Conservation (phyloP, 2,329 filamentous ascomycete genomes). For the Alternaria angustiovoidea region DNA sequence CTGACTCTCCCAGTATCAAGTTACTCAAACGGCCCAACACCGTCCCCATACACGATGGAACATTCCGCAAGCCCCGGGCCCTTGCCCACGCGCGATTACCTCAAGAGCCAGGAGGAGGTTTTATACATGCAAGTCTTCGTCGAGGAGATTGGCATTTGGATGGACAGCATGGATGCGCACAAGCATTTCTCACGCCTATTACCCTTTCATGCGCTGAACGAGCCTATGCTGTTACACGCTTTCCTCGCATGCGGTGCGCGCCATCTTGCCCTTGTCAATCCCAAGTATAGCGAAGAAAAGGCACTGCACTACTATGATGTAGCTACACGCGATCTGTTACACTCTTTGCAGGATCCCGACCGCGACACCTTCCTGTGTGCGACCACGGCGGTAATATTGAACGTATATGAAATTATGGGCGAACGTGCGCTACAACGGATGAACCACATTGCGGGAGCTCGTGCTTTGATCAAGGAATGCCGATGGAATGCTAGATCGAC, state of each 20-base stretch:
- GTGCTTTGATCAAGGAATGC: constrained; percentile 87
- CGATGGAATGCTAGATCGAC: constrained; percentile 82
- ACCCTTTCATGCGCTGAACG: constrained; percentile 82
- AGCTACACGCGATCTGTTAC: constrained; percentile 79
- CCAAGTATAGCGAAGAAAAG: constrained; percentile 76
- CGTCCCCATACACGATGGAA: constrained; percentile 35
- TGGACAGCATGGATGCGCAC: constrained; percentile 86
- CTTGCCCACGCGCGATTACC: constrained; percentile 63
- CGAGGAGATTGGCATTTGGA: constrained; percentile 89
- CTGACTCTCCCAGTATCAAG: constrained; percentile 31
- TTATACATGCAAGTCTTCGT: constrained; percentile 93
- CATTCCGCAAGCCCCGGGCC: constrained; percentile 33
- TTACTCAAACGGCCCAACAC: constrained; percentile 36
- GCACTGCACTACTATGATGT: constrained; percentile 85
- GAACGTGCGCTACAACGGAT: constrained; percentile 80
- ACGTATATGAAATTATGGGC: constrained; percentile 93
- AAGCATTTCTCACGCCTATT: constrained; percentile 87
- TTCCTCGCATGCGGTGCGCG: constrained; percentile 88
- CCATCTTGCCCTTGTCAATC: constrained; percentile 76
- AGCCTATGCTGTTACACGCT: constrained; percentile 88
- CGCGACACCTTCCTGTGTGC: constrained; percentile 85
- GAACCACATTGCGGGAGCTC: constrained; percentile 86
- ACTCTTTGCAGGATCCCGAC: constrained; percentile 82
- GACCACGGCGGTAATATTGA: constrained; percentile 84
- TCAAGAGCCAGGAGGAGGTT: constrained; percentile 79